Percentiles rank a stretch among this genome's conserved stretches.
phyloP scores from a whole-genome alignment of 164 flowering plant genomes.

The Macadamia integrifolia region DNA sequence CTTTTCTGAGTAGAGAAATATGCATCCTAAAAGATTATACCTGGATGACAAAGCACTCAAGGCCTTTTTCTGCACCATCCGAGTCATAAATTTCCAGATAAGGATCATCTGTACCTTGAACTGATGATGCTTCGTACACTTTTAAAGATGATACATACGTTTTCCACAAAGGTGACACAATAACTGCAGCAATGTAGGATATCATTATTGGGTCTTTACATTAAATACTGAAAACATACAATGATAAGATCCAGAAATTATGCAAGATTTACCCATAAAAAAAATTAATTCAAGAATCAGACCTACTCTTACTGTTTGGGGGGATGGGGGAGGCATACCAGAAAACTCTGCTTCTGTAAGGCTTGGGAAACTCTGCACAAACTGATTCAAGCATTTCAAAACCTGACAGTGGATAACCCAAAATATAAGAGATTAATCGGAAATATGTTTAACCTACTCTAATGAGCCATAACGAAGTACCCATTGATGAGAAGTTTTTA shows the following conservation, averaged over 20 bases:
- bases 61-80: constrained; percentile 85
- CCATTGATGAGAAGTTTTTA: not conserved
- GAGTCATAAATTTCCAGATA: constrained; percentile 79
- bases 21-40: constrained; percentile 23
- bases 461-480: too few species aligned
- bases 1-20: not conserved
- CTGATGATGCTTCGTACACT: constrained; percentile 60
- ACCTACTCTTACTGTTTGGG: not conserved
- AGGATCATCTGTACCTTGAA: constrained; percentile 66
- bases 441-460: not conserved
- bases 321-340: constrained; percentile 30
- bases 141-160: constrained; percentile 71
- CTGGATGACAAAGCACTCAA: constrained; percentile 89
- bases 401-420: constrained; percentile 40
- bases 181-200: constrained; percentile 36
- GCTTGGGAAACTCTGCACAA: constrained; percentile 74
- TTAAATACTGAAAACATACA: not conserved
- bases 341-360: constrained; percentile 51
- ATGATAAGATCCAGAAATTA: not conserved
- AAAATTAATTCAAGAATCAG: not conserved
- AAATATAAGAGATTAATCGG: not conserved
- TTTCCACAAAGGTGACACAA: constrained; percentile 78
- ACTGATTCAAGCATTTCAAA: constrained; percentile 89
- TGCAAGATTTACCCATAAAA: not conserved
- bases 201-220: constrained; percentile 1